These are phyloP conservation scores for Symbiodinium natans DNA, from an alignment of 73 alveolate species.

Conservation along the genomic window DNA sequence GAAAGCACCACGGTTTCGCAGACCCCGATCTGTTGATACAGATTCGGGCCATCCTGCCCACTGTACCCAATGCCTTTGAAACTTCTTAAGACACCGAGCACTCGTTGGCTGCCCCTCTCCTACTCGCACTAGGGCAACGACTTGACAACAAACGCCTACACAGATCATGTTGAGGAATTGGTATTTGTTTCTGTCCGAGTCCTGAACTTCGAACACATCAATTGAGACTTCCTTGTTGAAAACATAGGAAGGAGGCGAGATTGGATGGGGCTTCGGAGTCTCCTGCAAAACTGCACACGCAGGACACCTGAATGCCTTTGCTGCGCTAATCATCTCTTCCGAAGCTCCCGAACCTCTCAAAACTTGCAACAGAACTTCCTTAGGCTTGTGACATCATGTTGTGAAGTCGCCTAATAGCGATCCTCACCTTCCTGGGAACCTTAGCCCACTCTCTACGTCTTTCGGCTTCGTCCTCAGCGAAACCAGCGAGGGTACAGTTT, in stretches of 20 bases:
- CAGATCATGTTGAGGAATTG: not conserved
- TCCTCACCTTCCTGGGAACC: not conserved
- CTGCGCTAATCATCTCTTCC: not conserved
- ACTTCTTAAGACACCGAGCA: not conserved
- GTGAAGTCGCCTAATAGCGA: not conserved
- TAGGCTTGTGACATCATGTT: constrained; percentile 4
- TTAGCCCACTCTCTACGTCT: not conserved
- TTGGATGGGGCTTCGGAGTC: not conserved
- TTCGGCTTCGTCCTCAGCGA: not conserved
- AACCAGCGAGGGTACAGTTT: not conserved
- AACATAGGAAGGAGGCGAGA: not conserved
- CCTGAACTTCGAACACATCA: not conserved
- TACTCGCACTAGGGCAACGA: not conserved
- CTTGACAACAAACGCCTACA: not conserved
- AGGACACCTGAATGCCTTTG: not conserved
- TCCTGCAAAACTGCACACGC: not conserved
- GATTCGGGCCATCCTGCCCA: not conserved
- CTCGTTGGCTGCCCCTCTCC: not conserved
- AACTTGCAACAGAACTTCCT: not conserved
- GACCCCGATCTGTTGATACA: not conserved
- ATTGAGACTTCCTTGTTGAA: not conserved
- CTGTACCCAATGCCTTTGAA: not conserved
- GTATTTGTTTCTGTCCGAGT: not conserved
- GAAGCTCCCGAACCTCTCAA: not conserved
- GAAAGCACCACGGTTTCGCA: not conserved